These are phyloP conservation scores for Umbelopsis sp. DNA, from an alignment of 192 early-diverging fungal genomes.

Conservation along the genomic window DNA sequence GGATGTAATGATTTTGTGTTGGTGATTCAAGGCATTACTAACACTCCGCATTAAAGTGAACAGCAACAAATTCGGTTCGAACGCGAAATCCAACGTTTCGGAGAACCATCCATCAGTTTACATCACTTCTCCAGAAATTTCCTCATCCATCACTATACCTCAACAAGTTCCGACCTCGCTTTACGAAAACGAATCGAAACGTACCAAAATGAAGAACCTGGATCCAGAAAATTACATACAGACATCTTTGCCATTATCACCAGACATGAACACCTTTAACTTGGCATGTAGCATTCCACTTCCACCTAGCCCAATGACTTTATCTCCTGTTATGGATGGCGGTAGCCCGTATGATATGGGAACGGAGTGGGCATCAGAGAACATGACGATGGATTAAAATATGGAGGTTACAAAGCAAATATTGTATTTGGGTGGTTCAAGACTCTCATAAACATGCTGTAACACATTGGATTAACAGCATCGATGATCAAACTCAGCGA, in stretches of 20 bases:
- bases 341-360: background rate
- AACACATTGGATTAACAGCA: too few species aligned
- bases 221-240: background rate
- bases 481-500: too few species aligned
- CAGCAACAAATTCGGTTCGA: background rate
- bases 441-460: background rate
- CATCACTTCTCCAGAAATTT: background rate
- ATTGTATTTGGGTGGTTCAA: too few species aligned
- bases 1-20: background rate
- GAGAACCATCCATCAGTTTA: background rate
- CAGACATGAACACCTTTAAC: background rate
- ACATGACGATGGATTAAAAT: too few species aligned
- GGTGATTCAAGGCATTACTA: background rate
- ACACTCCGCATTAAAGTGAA: background rate
- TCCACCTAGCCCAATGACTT: constrained; percentile 1
- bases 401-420: too few species aligned
- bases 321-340: background rate
- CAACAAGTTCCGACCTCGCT: too few species aligned
- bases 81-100: background rate
- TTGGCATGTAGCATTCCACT: background rate
- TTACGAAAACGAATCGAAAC: too few species aligned
- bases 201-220: too few species aligned
- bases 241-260: background rate
- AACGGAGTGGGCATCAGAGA: background rate
- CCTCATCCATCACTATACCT: too few species aligned